phyloP scores from a whole-genome alignment of 495 filamentous ascomycete genomes.

The Penicillium simplicissimum region DNA sequence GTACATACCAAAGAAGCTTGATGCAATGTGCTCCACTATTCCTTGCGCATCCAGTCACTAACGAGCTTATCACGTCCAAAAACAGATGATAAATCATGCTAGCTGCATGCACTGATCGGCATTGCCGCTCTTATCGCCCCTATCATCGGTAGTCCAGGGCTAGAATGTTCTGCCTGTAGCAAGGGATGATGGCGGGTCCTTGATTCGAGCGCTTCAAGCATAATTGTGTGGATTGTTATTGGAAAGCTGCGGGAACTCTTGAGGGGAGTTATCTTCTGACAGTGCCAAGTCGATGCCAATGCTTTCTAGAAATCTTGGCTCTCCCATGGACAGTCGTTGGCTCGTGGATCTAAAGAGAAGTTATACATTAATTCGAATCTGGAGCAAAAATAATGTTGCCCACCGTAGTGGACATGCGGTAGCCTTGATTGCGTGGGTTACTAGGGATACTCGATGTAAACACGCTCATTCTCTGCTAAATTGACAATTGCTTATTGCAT shows the following conservation, averaged over 20 bases:
- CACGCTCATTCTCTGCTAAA: no score
- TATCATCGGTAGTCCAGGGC: neutral
- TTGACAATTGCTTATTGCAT: no score
- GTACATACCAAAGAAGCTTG: constrained; percentile 5
- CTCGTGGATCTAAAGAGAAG: neutral
- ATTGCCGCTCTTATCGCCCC: constrained; percentile 1
- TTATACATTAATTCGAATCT: neutral
- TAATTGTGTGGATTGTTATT: neutral
- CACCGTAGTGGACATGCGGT: neutral
- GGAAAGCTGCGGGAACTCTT: neutral
- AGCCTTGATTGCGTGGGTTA: neutral
- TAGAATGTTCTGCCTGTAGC: constrained; percentile 2
- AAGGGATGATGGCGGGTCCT: neutral
- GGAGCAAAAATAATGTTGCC: neutral
- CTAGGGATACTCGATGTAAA: no score
- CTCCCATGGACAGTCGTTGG: neutral
- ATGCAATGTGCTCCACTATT: constrained; percentile 2
- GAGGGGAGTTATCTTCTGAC: neutral
- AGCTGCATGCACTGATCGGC: constrained; percentile 10
- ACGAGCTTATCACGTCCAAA: neutral
- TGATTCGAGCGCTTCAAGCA: neutral
- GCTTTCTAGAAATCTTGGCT: constrained; percentile 11
- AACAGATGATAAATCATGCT: neutral
- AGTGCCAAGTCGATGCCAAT: constrained; percentile 2
- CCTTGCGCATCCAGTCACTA: neutral